phyloP scores from a whole-genome alignment of 139 green algal species.

The Coelastrella sp. region DNA sequence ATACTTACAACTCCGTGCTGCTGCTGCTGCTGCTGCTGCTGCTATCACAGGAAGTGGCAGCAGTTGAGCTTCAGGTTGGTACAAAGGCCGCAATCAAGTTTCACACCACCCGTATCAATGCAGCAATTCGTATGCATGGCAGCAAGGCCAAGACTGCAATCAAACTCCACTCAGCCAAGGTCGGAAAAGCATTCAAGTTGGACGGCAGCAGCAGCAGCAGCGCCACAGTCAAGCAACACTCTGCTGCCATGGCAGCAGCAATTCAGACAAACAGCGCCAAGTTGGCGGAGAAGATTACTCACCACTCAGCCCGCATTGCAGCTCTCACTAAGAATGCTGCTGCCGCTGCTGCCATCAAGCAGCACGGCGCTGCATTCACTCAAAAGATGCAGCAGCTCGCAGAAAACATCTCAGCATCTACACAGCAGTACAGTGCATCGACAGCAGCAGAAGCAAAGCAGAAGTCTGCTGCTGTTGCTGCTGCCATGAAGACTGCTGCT shows the following conservation, averaged over 20 bases:
- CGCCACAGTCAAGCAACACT: not conserved
- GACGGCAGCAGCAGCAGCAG: not conserved
- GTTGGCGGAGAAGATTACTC: not conserved
- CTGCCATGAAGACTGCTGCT: not conserved
- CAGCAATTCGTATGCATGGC: not conserved
- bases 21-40: not conserved
- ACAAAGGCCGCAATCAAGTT: not conserved
- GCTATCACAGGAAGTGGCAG: not conserved
- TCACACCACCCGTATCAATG: not conserved
- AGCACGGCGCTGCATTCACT: not conserved
- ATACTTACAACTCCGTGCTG: not conserved
- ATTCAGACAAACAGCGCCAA: not conserved
- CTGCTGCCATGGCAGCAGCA: conserved; percentile 9
- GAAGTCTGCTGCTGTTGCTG: not conserved
- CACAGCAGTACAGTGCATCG: not conserved
- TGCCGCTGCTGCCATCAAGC: not conserved
- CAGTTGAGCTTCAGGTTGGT: not conserved
- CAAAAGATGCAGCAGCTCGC: not conserved
- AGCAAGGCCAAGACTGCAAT: not conserved
- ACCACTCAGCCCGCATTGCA: not conserved
- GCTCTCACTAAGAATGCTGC: not conserved
- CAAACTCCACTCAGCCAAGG: not conserved
- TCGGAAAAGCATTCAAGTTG: not conserved
- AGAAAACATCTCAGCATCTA: not conserved
- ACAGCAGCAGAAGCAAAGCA: not conserved